Conservation (phyloP, 2,329 filamentous ascomycete genomes). For the Fusarium guadeloupense region DNA sequence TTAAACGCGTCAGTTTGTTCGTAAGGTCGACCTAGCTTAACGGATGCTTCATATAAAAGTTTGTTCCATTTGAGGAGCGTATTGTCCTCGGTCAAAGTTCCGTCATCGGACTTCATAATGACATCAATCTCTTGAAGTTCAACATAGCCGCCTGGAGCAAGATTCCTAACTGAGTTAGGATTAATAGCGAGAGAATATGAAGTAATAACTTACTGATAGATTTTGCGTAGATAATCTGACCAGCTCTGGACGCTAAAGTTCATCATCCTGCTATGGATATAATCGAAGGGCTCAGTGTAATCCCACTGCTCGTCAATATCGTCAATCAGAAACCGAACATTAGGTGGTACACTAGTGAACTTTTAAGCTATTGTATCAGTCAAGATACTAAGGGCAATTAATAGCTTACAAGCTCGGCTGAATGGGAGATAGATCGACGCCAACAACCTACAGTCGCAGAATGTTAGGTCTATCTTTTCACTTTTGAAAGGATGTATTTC, state of each 20-base stretch:
- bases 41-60: constrained; percentile 40
- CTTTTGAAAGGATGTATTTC: background rate
- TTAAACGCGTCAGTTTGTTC: constrained; percentile 29
- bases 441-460: background rate
- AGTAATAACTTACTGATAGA: background rate
- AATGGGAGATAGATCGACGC: constrained; percentile 1
- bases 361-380: background rate
- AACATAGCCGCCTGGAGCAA: background rate
- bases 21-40: constrained; percentile 41
- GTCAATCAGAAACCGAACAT: background rate
- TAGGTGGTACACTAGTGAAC: background rate
- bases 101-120: constrained; percentile 7
- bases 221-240: background rate
- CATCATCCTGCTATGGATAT: constrained; percentile 2
- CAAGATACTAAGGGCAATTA: background rate
- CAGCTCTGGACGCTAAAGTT: background rate
- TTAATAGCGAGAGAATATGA: too few species aligned
- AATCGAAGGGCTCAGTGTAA: constrained; percentile 1
- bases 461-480: background rate
- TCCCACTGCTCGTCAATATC: background rate
- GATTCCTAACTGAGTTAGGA: background rate
- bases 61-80: constrained; percentile 34
- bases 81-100: constrained; percentile 20
- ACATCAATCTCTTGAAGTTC: constrained; percentile 20
- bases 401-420: background rate